Conservation (phyloP, 306 rosid species). For the Cicer pinnatifidum region DNA sequence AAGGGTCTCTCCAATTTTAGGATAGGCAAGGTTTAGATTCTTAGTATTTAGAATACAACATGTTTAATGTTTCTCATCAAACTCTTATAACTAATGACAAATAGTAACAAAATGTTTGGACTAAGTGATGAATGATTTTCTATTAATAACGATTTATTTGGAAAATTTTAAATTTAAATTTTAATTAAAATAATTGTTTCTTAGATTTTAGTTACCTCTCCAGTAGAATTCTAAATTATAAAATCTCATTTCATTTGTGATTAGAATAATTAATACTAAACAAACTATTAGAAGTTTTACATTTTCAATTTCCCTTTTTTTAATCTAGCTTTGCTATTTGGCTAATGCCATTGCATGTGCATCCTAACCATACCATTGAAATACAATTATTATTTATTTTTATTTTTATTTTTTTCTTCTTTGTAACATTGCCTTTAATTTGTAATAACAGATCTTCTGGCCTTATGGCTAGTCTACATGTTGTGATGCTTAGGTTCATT, state of each 20-base stretch:
- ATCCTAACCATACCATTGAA: neutral
- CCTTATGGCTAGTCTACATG: neutral
- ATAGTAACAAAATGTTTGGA: neutral
- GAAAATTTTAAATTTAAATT: too few species aligned
- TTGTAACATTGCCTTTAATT: neutral
- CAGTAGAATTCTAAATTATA: too few species aligned
- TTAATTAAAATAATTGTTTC: too few species aligned
- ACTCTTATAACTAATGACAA: neutral
- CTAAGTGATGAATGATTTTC: too few species aligned
- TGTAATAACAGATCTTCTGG: conserved; percentile 1
- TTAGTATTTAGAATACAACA: neutral
- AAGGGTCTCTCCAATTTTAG: conserved; percentile 25
- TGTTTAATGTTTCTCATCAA: neutral
- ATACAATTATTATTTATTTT: neutral
- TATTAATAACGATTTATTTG: too few species aligned
- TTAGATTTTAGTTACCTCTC: too few species aligned
- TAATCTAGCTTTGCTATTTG: too few species aligned
- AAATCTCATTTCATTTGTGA: too few species aligned
- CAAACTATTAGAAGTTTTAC: neutral
- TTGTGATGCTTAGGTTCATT: neutral
- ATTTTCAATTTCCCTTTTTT: too few species aligned
- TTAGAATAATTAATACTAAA: too few species aligned
- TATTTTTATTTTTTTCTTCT: too few species aligned
- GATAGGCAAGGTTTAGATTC: conserved; percentile 2
- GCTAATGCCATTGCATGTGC: too few species aligned